These are phyloP conservation scores for Naegleria lovaniensis DNA, from an alignment of 208 protist species.

Conservation along the genomic window DNA sequence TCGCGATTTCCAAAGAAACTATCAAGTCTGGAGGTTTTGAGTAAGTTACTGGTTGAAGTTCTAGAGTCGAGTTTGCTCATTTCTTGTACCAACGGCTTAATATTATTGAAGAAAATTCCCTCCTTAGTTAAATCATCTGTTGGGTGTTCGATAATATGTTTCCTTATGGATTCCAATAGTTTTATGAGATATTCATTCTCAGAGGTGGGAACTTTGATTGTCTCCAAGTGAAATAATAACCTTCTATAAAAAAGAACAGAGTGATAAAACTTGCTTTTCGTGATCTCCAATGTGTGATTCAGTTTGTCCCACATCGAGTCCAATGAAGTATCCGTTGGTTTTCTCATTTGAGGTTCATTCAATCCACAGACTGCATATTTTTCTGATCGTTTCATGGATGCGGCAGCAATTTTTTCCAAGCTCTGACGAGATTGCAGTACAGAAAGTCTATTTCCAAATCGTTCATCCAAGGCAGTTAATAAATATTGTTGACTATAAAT, in stretches of 20 bases:
- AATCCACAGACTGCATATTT: not conserved
- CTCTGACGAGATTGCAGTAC: not conserved
- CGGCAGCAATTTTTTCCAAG: not conserved
- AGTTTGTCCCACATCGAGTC: not conserved
- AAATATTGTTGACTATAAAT: not conserved
- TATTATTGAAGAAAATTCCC: not conserved
- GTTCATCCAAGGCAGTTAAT: not conserved
- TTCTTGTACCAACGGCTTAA: not conserved
- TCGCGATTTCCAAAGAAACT: not conserved
- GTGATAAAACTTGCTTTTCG: not conserved
- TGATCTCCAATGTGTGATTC: not conserved
- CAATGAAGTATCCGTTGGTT: not conserved
- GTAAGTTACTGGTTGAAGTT: too few species aligned
- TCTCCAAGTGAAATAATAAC: not conserved
- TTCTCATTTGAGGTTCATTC: not conserved
- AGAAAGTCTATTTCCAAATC: not conserved
- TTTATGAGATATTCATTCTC: not conserved
- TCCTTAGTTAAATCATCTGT: not conserved
- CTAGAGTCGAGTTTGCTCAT: not conserved
- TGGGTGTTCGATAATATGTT: not conserved
- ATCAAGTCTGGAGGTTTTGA: not conserved
- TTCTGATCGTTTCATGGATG: not conserved
- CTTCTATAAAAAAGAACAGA: not conserved
- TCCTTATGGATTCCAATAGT: not conserved
- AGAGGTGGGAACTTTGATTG: not conserved